Conservation (phyloP, 2,329 filamentous ascomycete genomes). For the Aspergillus carbonarius region DNA sequence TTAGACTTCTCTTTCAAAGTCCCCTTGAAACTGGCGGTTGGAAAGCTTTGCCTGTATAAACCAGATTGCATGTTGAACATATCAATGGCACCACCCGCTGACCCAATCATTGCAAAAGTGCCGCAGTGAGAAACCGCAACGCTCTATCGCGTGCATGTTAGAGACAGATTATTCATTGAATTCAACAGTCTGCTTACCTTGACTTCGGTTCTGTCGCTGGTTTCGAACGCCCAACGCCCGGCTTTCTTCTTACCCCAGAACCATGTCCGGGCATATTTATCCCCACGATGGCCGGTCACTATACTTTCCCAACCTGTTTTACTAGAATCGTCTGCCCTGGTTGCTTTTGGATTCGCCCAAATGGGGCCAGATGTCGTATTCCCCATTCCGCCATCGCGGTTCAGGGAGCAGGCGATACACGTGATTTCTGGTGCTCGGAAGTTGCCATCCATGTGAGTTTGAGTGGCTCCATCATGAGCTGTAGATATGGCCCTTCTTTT, state of each 20-base stretch:
- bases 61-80: conserved; percentile 98
- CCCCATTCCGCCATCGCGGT: conserved; percentile 92
- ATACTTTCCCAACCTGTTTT: conserved; percentile 97
- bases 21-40: conserved; percentile 59
- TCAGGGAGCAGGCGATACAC: conserved; percentile 85
- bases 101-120: conserved; percentile 89
- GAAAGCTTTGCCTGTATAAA: conserved; percentile 81
- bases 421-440: conserved; percentile 91
- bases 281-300: conserved; percentile 84
- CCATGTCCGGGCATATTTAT: conserved; percentile 87
- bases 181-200: conserved; percentile 36
- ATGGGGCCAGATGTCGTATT: conserved; percentile 74
- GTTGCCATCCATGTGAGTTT: conserved; percentile 25
- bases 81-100: conserved; percentile 77
- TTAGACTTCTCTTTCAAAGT: conserved; percentile 31
- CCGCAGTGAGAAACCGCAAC: conserved; percentile 89
- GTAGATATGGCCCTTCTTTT: conserved; percentile 60
- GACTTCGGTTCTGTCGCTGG: conserved; percentile 78
- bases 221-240: conserved; percentile 89
- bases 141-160: conserved; percentile 53
- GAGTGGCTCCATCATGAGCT: conserved; percentile 13
- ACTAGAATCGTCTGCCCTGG: conserved; percentile 68
- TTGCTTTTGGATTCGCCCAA: conserved; percentile 74
- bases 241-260: conserved; percentile 96
- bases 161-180: background rate